Evolutionary conservation across 1,139 yeast species (phyloP).

Genomic region (Lodderomyces elongisporus): DNA sequence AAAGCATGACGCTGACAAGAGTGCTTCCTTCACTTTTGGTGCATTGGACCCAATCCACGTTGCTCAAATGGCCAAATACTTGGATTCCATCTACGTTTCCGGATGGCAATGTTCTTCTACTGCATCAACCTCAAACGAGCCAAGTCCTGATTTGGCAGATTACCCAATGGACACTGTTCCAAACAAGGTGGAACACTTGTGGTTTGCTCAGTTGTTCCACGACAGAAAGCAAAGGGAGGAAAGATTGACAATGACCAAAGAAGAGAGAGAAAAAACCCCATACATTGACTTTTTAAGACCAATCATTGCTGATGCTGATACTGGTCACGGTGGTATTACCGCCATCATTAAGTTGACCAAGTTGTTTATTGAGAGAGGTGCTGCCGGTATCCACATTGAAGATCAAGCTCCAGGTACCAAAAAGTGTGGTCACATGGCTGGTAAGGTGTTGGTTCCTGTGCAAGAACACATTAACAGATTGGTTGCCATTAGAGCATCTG

Average conservation of each 20-base stretch:
- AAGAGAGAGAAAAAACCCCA: slow-evolving; percentile 58
- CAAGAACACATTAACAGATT: slow-evolving; percentile 95
- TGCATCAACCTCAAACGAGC: slow-evolving; percentile 95
- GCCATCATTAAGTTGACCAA: slow-evolving; percentile 94
- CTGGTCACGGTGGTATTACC: slow-evolving; percentile 98
- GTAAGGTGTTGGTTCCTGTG: slow-evolving; percentile 94
- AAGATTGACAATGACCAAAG: slow-evolving; percentile 55
- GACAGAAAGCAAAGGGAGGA: slow-evolving; percentile 95
- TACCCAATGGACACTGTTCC: slow-evolving; percentile 99
- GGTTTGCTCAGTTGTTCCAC: slow-evolving; percentile 95
- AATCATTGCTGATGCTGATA: slow-evolving; percentile 94
- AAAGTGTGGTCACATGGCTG: slow-evolving; percentile 98
- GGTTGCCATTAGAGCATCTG: slow-evolving; percentile 91
- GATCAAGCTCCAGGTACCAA: slow-evolving; percentile 99
- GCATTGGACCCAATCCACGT: slow-evolving; percentile 96
- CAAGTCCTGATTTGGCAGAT: slow-evolving; percentile 97
- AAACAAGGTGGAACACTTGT: slow-evolving; percentile 93
- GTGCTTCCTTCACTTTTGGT: slow-evolving; percentile 89
- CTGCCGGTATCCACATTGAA: slow-evolving; percentile 97
- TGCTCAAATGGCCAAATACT: slow-evolving; percentile 92
- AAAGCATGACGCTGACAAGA: slow-evolving; percentile 68
- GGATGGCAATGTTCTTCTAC: slow-evolving; percentile 99
- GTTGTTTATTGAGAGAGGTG: slow-evolving; percentile 96
- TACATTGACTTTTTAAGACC: slow-evolving; percentile 87
- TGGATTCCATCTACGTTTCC: slow-evolving; percentile 88